Conservation (phyloP, 2,329 filamentous ascomycete species). For the Aspergillus fijiensis region DNA sequence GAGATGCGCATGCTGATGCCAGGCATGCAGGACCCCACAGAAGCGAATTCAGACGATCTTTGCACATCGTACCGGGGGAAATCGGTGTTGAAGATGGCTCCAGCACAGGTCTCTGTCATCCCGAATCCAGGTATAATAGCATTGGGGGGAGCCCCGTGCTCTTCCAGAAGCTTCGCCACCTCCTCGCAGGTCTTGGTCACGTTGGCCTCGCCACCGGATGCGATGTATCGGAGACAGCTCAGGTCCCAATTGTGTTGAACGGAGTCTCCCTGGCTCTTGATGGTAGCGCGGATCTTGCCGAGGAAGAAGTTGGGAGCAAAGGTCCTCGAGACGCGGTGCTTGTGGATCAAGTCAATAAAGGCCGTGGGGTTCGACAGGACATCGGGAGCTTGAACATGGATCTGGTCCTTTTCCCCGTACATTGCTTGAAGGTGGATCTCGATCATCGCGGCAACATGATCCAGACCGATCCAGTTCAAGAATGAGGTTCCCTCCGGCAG, state of each 20-base stretch:
- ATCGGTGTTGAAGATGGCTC: conserved; percentile 45
- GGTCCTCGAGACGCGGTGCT: conserved; percentile 33
- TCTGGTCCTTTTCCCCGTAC: conserved; percentile 18
- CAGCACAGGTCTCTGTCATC: conserved; percentile 55
- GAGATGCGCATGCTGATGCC: conserved; percentile 25
- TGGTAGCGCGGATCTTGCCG: conserved; percentile 10
- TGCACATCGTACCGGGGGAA: conserved; percentile 45
- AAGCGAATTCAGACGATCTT: conserved; percentile 19
- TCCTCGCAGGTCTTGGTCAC: conserved; percentile 36
- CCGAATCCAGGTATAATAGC: conserved; percentile 30
- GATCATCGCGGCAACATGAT: conserved; percentile 55
- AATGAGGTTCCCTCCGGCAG: conserved; percentile 25
- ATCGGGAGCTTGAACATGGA: conserved; percentile 22
- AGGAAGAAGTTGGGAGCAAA: conserved; percentile 33
- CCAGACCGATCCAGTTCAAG: conserved; percentile 53
- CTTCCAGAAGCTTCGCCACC: conserved; percentile 27
- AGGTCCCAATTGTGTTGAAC: conserved; percentile 35
- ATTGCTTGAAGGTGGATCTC: conserved; percentile 55
- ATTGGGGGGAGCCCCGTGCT: conserved; percentile 41
- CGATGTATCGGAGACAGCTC: conserved; percentile 25
- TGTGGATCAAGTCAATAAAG: conserved; percentile 45
- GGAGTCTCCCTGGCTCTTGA: conserved; percentile 46
- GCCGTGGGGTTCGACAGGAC: conserved; percentile 32
- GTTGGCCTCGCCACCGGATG: conserved; percentile 44
- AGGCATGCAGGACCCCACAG: conserved; percentile 22